phyloP scores from a whole-genome alignment of 129 eudicot species.

The Oenanthe sinensis region DNA sequence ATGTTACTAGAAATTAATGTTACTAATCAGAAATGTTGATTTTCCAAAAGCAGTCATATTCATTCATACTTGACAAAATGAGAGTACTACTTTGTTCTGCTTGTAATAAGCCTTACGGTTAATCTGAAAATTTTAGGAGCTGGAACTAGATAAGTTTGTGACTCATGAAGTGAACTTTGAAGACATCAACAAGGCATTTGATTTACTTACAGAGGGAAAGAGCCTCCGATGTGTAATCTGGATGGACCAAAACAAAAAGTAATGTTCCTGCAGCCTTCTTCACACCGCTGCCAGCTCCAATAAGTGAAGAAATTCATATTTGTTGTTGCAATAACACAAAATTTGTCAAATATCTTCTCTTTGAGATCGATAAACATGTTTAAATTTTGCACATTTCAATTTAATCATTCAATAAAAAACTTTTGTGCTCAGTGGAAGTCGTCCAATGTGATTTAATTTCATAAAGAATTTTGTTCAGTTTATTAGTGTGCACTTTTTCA shows the following conservation, averaged over 20 bases:
- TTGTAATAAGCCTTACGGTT: background rate
- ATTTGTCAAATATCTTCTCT: background rate
- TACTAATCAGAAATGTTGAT: no score
- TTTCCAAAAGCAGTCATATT: no score
- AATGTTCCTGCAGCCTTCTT: background rate
- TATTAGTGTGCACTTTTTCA: background rate
- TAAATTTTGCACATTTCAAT: background rate
- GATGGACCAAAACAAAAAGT: conserved; percentile 33
- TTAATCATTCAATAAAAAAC: background rate
- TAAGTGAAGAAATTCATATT: background rate
- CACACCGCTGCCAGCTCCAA: background rate
- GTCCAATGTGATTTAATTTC: background rate
- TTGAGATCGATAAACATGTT: background rate
- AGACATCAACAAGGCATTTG: conserved; percentile 31
- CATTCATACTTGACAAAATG: background rate
- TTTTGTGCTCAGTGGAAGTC: background rate
- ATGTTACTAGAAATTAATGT: conserved; percentile 16
- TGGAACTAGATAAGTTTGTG: conserved; percentile 31
- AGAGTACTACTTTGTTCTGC: background rate
- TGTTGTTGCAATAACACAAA: background rate
- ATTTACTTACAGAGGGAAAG: conserved; percentile 24
- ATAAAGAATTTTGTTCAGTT: background rate
- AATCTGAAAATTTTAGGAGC: conserved; percentile 16
- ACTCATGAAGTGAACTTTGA: conserved; percentile 25
- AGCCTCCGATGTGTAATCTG: conserved; percentile 39